Evolutionary conservation across 106 monocot species (phyloP).

Genomic region (Apostasia shenzhenica): DNA sequence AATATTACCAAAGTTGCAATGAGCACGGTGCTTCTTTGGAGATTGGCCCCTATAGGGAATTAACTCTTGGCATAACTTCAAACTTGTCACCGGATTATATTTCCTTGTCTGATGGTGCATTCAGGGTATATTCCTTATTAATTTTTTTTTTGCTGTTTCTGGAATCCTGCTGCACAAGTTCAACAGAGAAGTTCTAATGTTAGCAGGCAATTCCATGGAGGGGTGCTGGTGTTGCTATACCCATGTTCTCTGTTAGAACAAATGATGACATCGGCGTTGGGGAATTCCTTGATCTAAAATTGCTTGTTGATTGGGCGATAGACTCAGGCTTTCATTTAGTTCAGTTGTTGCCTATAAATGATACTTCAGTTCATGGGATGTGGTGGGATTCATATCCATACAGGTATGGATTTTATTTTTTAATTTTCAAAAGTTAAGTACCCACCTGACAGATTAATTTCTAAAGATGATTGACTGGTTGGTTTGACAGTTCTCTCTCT

Average conservation of each 20-base stretch:
- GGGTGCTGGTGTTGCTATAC: constrained; percentile 87
- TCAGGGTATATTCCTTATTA: constrained; percentile 46
- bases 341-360: constrained; percentile 91
- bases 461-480: constrained; percentile 8
- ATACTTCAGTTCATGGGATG: constrained; percentile 88
- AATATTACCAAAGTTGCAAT: constrained; percentile 49
- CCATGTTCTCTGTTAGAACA: constrained; percentile 85
- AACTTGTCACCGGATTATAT: constrained; percentile 39
- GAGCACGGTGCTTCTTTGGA: constrained; percentile 31
- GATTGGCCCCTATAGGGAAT: constrained; percentile 66
- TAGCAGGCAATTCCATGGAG: constrained; percentile 74
- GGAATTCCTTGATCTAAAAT: constrained; percentile 87
- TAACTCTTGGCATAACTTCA: constrained; percentile 42
- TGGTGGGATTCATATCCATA: constrained; percentile 99
- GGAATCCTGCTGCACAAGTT: neutral
- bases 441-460: neutral
- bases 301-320: constrained; percentile 88
- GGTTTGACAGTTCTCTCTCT: constrained; percentile 77
- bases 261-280: constrained; percentile 78
- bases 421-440: neutral
- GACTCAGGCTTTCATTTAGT: constrained; percentile 85
- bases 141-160: neutral
- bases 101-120: constrained; percentile 56
- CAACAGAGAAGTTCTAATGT: neutral
- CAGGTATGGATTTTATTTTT: constrained; percentile 38